Evolutionary conservation across 208 protist genomes (phyloP).

Genomic region (Novymonas esmeraldas): DNA sequence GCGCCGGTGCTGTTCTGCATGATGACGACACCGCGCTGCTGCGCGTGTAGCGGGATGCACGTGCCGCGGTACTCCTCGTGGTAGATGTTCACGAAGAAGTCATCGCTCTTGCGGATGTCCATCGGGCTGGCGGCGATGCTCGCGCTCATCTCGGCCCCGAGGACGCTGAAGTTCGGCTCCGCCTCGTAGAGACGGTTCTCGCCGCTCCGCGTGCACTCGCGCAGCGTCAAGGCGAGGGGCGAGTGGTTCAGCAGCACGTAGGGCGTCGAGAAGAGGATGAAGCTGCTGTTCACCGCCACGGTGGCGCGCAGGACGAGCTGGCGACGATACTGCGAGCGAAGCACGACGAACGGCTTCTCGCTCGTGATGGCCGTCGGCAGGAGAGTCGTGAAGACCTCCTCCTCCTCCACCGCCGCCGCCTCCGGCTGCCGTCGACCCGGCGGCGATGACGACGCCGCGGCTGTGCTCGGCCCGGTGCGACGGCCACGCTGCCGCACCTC

Average conservation of each 20-base stretch:
- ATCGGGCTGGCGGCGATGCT: slow-evolving; percentile 60
- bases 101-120: slow-evolving; percentile 32
- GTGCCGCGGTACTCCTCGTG: slow-evolving; percentile 37
- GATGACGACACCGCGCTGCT: slow-evolving; percentile 76
- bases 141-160: slow-evolving; percentile 59
- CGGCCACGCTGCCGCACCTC: slow-evolving; percentile 42
- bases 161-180: slow-evolving; percentile 57
- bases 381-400: slow-evolving; percentile 36
- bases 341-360: slow-evolving; percentile 23
- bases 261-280: slow-evolving; percentile 59
- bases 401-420: slow-evolving; percentile 8
- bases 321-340: slow-evolving; percentile 33
- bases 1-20: slow-evolving; percentile 43
- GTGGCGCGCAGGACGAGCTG: slow-evolving; percentile 54
- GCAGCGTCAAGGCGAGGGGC: slow-evolving; percentile 54
- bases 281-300: slow-evolving; percentile 23
- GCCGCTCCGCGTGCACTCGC: slow-evolving; percentile 59
- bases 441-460: slow-evolving; percentile 17
- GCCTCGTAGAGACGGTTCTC: slow-evolving; percentile 29
- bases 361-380: slow-evolving; percentile 16
- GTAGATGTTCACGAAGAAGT: slow-evolving; percentile 82
- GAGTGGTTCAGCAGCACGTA: slow-evolving; percentile 84
- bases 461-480: neutral
- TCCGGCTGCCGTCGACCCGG: neutral
- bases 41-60: slow-evolving; percentile 79